These are phyloP conservation scores for Xylaria sp. DNA, from an alignment of 2,329 filamentous ascomycete genomes.

Conservation along the genomic window DNA sequence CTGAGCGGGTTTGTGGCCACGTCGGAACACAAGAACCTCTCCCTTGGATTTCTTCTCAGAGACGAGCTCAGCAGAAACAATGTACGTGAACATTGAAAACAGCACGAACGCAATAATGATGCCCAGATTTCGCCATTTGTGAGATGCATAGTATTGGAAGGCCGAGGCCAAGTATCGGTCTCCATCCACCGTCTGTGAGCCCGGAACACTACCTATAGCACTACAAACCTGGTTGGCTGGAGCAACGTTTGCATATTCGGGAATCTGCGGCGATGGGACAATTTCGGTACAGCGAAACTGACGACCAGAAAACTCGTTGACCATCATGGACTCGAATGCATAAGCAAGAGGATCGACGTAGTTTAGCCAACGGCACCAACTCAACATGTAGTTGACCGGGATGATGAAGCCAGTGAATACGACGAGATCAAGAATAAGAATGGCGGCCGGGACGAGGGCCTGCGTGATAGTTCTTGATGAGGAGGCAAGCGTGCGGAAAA, in stretches of 20 bases:
- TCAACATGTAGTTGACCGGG: conserved; percentile 75
- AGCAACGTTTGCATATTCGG: conserved; percentile 53
- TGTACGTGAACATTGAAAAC: conserved; percentile 71
- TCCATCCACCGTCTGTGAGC: conserved; percentile 64
- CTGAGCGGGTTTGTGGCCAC: conserved; percentile 70
- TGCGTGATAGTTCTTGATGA: conserved; percentile 76
- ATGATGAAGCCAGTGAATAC: conserved; percentile 78
- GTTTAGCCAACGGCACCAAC: conserved; percentile 85
- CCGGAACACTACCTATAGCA: conserved; percentile 67
- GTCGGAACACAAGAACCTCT: conserved; percentile 79
- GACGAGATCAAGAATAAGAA: conserved; percentile 73
- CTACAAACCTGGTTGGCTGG: conserved; percentile 65
- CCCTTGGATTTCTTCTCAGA: conserved; percentile 78
- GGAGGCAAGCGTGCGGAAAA: conserved; percentile 85
- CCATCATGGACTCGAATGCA: conserved; percentile 81
- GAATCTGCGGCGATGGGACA: conserved; percentile 55
- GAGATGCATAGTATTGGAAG: conserved; percentile 66
- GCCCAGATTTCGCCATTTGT: conserved; percentile 79
- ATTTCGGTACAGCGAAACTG: conserved; percentile 64
- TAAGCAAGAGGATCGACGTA: conserved; percentile 84
- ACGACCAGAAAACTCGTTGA: conserved; percentile 81
- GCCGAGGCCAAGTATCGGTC: conserved; percentile 65
- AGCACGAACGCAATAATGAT: conserved; percentile 73
- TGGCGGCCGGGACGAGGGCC: conserved; percentile 69
- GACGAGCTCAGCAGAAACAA: conserved; percentile 73